Evolutionary conservation across 257 asterid genomes (phyloP).

Genomic region (Solanum gandarillasii): DNA sequence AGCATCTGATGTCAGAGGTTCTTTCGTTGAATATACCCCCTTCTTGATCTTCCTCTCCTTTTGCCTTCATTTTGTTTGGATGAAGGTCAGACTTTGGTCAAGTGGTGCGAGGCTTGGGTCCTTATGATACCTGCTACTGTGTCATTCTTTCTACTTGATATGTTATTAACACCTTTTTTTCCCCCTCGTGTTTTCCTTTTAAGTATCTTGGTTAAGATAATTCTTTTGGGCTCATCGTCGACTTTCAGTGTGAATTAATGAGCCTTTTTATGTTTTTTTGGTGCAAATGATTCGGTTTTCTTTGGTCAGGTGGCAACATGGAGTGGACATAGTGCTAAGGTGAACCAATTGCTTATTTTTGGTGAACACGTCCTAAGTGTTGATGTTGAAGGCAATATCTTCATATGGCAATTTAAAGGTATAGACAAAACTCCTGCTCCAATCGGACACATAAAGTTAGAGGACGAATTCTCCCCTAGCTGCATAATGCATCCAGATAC

Average conservation of each 20-base stretch:
- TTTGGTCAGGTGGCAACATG: slow-evolving; percentile 72
- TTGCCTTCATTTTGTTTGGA: background rate
- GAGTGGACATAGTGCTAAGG: slow-evolving; percentile 72
- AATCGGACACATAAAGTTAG: slow-evolving; percentile 56
- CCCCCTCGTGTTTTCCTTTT: background rate
- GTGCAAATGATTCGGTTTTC: background rate
- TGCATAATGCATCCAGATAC: slow-evolving; percentile 97
- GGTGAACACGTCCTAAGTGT: slow-evolving; percentile 69
- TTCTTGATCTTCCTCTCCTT: background rate
- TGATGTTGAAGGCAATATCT: slow-evolving; percentile 64
- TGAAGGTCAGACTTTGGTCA: background rate
- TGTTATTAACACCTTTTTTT: background rate
- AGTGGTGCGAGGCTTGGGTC: background rate
- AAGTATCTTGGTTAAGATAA: background rate
- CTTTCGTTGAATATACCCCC: background rate
- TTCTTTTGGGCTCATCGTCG: background rate
- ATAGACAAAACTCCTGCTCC: slow-evolving; percentile 43
- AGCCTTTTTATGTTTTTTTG: background rate
- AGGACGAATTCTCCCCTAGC: slow-evolving; percentile 58
- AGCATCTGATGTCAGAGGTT: background rate
- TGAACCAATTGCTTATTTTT: slow-evolving; percentile 58
- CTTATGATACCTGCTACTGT: background rate
- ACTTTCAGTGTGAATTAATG: background rate
- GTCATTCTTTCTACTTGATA: background rate
- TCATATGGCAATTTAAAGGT: slow-evolving; percentile 86